phyloP scores from a whole-genome alignment of 2,329 filamentous ascomycete genomes.

The Tympanopsis confertula region DNA sequence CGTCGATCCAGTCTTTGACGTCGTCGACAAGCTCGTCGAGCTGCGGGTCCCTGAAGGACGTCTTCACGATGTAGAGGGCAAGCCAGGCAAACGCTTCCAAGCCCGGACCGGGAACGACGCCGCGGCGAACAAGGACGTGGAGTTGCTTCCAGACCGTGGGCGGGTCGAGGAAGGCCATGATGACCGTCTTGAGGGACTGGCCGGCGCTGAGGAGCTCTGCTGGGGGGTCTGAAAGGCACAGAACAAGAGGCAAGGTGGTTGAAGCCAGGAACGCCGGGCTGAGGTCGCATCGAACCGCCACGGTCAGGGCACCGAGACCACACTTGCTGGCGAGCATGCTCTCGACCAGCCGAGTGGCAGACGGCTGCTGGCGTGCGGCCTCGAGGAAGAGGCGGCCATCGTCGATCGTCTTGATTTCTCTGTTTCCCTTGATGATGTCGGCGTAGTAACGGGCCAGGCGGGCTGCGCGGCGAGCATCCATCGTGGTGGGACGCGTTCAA shows the following conservation, averaged over 20 bases:
- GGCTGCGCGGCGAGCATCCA: too few species aligned
- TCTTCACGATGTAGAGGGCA: too few species aligned
- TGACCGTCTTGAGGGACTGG: constrained; percentile 30
- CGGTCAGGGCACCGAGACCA: constrained; percentile 10
- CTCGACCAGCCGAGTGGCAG: not conserved
- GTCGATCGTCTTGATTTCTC: not conserved
- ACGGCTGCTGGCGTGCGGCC: not conserved
- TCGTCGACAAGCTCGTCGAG: constrained; percentile 4
- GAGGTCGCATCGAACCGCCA: constrained; percentile 12
- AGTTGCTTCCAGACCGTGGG: constrained; percentile 45
- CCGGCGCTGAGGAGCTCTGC: constrained; percentile 37
- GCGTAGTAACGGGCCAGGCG: too few species aligned
- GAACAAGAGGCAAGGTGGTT: constrained; percentile 20
- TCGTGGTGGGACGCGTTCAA: too few species aligned
- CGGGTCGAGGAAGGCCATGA: constrained; percentile 34
- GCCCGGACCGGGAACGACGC: too few species aligned
- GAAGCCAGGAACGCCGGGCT: constrained; percentile 15
- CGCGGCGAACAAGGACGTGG: too few species aligned
- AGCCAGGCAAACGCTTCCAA: too few species aligned
- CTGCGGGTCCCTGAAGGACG: too few species aligned
- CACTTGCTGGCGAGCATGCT: not conserved
- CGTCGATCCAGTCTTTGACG: constrained; percentile 3
- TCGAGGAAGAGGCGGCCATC: not conserved
- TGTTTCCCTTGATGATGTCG: too few species aligned
- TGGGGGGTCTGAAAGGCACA: constrained; percentile 24